These are phyloP conservation scores for Trichothecium roseum DNA, from an alignment of 2,329 filamentous ascomycete species.

Conservation along the genomic window DNA sequence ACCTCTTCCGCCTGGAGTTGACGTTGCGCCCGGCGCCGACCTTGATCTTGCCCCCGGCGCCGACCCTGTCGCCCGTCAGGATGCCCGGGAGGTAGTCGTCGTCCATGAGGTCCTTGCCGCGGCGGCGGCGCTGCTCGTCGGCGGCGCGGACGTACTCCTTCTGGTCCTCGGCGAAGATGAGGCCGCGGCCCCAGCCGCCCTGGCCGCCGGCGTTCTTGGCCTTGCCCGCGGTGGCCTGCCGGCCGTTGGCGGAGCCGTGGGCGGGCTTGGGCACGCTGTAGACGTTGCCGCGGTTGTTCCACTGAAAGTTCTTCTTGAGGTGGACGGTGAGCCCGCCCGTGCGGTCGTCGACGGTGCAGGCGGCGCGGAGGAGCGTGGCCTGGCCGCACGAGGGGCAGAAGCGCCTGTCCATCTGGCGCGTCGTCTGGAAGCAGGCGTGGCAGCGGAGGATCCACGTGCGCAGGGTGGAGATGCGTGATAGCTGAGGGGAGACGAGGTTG, in stretches of 20 bases:
- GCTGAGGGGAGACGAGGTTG: constrained; percentile 68
- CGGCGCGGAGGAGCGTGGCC: constrained; percentile 71
- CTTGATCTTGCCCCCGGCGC: constrained; percentile 55
- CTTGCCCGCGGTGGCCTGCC: constrained; percentile 41
- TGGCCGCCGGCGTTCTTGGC: constrained; percentile 55
- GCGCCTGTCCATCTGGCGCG: constrained; percentile 75
- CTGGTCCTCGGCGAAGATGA: constrained; percentile 90
- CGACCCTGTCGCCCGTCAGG: constrained; percentile 63
- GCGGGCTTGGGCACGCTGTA: constrained; percentile 90
- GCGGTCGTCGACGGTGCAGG: constrained; percentile 70
- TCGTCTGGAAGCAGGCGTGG: constrained; percentile 83
- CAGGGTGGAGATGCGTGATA: constrained; percentile 73
- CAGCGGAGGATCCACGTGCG: constrained; percentile 87
- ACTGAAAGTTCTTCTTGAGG: constrained; percentile 90
- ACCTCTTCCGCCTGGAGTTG: constrained; percentile 62
- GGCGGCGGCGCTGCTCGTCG: constrained; percentile 52
- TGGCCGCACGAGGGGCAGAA: constrained; percentile 92
- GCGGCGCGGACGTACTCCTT: constrained; percentile 71
- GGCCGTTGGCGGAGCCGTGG: constrained; percentile 70
- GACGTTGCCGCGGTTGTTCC: constrained; percentile 85
- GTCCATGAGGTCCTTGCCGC: constrained; percentile 78
- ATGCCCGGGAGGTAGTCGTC: constrained; percentile 84
- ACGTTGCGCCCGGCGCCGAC: constrained; percentile 81
- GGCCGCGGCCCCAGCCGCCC: constrained; percentile 71
- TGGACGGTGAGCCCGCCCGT: constrained; percentile 72